These are phyloP conservation scores for Leucocoprinus birnbaumii DNA, from an alignment of 768 basidiomycete genomes.

Conservation along the genomic window DNA sequence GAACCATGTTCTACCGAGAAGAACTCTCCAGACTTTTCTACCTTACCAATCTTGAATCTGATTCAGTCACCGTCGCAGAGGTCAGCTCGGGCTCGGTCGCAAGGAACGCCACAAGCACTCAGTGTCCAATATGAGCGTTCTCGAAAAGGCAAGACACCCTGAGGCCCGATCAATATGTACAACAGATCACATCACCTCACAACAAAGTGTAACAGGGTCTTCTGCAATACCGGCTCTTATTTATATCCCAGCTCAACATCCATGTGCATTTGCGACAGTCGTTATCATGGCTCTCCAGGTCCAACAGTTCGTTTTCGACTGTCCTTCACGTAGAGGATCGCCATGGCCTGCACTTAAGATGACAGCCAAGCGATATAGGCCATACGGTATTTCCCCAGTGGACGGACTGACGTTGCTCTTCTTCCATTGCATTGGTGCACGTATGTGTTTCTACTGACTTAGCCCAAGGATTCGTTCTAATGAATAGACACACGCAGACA, in stretches of 20 bases:
- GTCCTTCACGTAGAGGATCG: constrained; percentile 14
- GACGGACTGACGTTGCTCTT: constrained; percentile 43
- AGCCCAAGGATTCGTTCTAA: background rate
- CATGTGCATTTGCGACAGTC: too few relatives aligned
- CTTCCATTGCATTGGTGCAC: constrained; percentile 44
- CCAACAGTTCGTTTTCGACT: constrained; percentile 18
- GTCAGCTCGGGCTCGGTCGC: too few relatives aligned
- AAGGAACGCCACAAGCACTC: too few relatives aligned
- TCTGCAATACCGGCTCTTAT: too few relatives aligned
- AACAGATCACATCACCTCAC: background rate
- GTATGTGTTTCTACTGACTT: constrained; percentile 26
- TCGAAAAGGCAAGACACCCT: background rate
- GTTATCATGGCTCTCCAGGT: constrained; percentile 3
- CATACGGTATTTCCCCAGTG: constrained; percentile 15
- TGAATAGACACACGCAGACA: constrained; percentile 45
- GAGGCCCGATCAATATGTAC: background rate
- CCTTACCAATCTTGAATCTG: too few relatives aligned
- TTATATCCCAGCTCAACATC: too few relatives aligned
- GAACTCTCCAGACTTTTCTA: too few relatives aligned
- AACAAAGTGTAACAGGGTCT: background rate
- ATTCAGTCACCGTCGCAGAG: too few relatives aligned
- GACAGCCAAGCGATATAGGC: constrained; percentile 42
- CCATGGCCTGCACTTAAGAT: constrained; percentile 30
- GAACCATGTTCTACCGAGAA: background rate
- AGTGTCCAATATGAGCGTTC: too few relatives aligned